A percentile compares a stretch with the other conserved stretches of the same genome.
Evolutionary conservation across 1,284 basidiomycete genomes (phyloP).

Genomic region (Apiotrichum montevideense): DNA sequence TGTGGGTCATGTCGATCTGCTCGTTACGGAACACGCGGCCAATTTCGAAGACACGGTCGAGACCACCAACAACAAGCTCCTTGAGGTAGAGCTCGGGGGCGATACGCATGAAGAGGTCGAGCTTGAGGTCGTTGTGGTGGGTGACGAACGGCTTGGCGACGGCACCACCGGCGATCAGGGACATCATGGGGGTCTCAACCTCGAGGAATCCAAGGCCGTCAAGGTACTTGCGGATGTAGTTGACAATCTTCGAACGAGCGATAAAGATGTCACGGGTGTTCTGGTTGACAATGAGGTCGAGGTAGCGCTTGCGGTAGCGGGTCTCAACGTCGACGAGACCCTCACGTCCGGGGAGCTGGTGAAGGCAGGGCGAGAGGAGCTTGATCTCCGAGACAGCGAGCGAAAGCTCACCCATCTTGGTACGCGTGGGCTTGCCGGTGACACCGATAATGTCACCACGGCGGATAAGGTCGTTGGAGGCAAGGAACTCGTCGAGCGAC

Average conservation of each 20-base stretch:
- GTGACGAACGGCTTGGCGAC: slow-evolving; percentile 99
- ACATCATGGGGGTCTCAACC: slow-evolving; percentile 99
- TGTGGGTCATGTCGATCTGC: slow-evolving; percentile 96
- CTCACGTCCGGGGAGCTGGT: slow-evolving; percentile 78
- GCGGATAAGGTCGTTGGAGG: slow-evolving; percentile 77
- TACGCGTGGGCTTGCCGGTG: slow-evolving; percentile 79
- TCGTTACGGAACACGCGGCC: slow-evolving; percentile 98
- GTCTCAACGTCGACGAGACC: slow-evolving; percentile 95
- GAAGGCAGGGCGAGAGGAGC: slow-evolving; percentile 91
- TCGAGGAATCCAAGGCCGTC: slow-evolving; percentile 94
- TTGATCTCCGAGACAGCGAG: slow-evolving; percentile 75
- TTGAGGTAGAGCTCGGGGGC: slow-evolving; percentile 98
- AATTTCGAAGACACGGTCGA: slow-evolving; percentile 97
- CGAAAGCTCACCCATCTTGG: slow-evolving; percentile 93
- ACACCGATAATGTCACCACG: slow-evolving; percentile 96
- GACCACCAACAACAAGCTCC: slow-evolving; percentile 91
- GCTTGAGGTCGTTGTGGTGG: slow-evolving; percentile 95
- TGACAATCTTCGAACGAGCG: slow-evolving; percentile 79
- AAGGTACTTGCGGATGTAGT: slow-evolving; percentile 85
- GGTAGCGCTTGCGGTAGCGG: slow-evolving; percentile 96
- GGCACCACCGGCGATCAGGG: slow-evolving; percentile 91
- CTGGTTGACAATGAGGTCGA: slow-evolving; percentile 94
- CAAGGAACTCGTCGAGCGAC: slow-evolving; percentile 59
- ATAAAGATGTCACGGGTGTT: slow-evolving; percentile 86
- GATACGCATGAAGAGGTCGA: slow-evolving; percentile 96